A percentile compares a stretch with the other conserved stretches of the same genome.
Conservation (phyloP, 352 stramenopile species). For the Phytophthora pinifolia region DNA sequence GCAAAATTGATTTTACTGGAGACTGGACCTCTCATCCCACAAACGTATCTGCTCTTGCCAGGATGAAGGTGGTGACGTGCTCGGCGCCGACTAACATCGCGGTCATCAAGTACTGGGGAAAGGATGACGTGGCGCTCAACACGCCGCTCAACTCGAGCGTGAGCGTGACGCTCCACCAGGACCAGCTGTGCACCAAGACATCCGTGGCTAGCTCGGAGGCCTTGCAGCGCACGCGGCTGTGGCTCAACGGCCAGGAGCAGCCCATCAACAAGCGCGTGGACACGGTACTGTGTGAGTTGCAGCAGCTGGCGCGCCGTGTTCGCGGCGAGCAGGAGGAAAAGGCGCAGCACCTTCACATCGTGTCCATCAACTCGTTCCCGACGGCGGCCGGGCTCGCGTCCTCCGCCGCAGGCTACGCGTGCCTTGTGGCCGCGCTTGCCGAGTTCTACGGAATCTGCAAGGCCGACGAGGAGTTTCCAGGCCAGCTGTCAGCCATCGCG, state of each 20-base stretch:
- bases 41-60: slow-evolving; percentile 2
- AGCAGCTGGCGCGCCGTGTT: slow-evolving; percentile 36
- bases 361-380: slow-evolving; percentile 98
- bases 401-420: slow-evolving; percentile 96
- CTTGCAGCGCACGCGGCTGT: slow-evolving; percentile 92
- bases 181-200: slow-evolving; percentile 95
- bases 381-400: slow-evolving; percentile 97
- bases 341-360: slow-evolving; percentile 88
- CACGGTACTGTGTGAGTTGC: slow-evolving; percentile 71
- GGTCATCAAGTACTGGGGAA: slow-evolving; percentile 99
- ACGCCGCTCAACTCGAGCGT: slow-evolving; percentile 97
- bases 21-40: too few relatives aligned
- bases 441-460: slow-evolving; percentile 90
- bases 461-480: slow-evolving; percentile 86
- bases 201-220: slow-evolving; percentile 66
- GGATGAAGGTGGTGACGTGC: slow-evolving; percentile 82
- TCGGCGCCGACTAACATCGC: slow-evolving; percentile 97
- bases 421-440: slow-evolving; percentile 89
- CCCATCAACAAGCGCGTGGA: slow-evolving; percentile 81
- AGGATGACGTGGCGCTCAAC: slow-evolving; percentile 90
- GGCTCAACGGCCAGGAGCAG: slow-evolving; percentile 95
- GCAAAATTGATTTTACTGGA: too few relatives aligned
- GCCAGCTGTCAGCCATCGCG: slow-evolving; percentile 92
- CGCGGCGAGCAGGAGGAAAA: slow-evolving; percentile 11
- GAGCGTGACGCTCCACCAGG: slow-evolving; percentile 95